Percentiles rank a stretch among this genome's conserved stretches.
Conservation (phyloP, 257 asterid genomes). For the Solanum pimpinellifolium region DNA sequence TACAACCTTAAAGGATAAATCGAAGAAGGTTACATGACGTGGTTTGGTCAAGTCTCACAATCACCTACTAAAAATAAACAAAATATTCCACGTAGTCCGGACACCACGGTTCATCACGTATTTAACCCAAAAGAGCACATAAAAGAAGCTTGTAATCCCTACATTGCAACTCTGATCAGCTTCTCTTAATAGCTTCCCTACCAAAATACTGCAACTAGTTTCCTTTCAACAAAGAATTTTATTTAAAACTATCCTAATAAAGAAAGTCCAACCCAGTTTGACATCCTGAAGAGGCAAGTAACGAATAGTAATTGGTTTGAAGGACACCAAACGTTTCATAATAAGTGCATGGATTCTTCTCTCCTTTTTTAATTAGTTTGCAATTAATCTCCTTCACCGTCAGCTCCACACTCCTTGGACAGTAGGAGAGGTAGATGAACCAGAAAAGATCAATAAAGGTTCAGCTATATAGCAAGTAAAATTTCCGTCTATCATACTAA, state of each 20-base stretch:
- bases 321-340: neutral
- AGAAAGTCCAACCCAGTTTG: neutral
- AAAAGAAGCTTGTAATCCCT: neutral
- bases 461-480: neutral
- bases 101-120: neutral
- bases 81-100: neutral
- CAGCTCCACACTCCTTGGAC: neutral
- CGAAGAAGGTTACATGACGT: neutral
- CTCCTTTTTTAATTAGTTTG: neutral
- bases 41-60: neutral
- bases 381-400: neutral
- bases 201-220: neutral
- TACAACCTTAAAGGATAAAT: neutral
- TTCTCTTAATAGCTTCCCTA: neutral
- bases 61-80: neutral
- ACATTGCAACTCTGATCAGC: neutral
- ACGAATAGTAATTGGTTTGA: neutral
- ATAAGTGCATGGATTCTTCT: neutral
- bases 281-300: neutral
- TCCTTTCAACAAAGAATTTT: neutral
- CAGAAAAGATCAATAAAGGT: neutral
- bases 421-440: neutral
- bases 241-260: neutral
- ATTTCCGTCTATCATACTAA: neutral
- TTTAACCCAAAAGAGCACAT: neutral